Base-by-base conservation (phyloP, 805 yeast species). In the Lipomyces kockii region DNA sequence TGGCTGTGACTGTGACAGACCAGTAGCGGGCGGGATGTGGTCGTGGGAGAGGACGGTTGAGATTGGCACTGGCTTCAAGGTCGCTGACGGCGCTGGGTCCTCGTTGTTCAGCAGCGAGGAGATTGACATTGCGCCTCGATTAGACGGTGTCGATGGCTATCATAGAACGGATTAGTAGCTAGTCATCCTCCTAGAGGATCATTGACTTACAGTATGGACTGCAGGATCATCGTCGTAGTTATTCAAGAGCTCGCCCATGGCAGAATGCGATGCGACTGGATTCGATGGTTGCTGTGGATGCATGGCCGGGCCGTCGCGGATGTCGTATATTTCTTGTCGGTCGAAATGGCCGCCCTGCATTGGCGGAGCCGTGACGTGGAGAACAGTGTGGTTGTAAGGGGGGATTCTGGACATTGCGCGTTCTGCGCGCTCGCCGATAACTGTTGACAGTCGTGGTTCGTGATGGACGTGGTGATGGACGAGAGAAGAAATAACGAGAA, bases 61-160 rank as follows among this genome's bases (percentile, higher is more conserved):
- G 20, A 35, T 29, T 20, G 63, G 32, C 34, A 60, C 60, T 20
- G 14, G 22, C 63, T 35, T 27, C 65, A 52, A 22, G 34, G 1
- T 12, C 17, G 37, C 22, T 11, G 66, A 46, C 29, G 59, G 49
- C 35, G 61, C 60, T 12, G 69, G 43, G 25, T 58, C 66, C 49
- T 67, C 71, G 64, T 58, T 62, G 59, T 68, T 68, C 56, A 68
- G 64, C 58, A 68, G 67, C 11, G 71, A 63, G 46, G 61, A 58
- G 60, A 68, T 68, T 17, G 71, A 68, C 71, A 68, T 68, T 22
- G 71, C 71, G 32, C 53, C 58, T 37, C 70, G 66, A 32, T 34
- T 51, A n/a, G 66, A 64, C 2, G 67, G 61, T 37, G 62, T n/a
- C 11, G 25, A 29, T 8, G 49, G 49, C 49, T 43, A 43, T 17